Base-by-base conservation (phyloP, 805 yeast genomes). In the Metschnikowia corniflorae region DNA sequence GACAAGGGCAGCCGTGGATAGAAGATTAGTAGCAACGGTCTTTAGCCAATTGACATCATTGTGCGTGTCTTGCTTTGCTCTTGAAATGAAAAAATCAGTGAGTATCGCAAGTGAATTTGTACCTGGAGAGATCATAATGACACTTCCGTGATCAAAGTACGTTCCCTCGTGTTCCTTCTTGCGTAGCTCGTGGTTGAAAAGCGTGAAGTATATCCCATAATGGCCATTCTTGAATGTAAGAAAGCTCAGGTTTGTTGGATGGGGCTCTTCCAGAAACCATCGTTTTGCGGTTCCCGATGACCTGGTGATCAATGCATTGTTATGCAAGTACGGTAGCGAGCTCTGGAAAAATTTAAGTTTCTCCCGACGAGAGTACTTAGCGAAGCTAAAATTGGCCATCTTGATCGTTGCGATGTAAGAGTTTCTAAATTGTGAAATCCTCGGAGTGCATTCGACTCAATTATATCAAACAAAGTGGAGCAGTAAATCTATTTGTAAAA, bases 141-240 rank as follows among this genome's bases (percentile, higher is more conserved):
- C 16, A 14, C 35, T 39, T 9, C 26, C 26, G 13, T 35, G 31
- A 21, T 30, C 37, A 13, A 18, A 36, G 12, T 7, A 28, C 16
- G 30, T 27, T 10, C 27, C 36, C 24, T 36, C 33, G 17, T 37
- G 42, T 31, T 49, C 45, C 33, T 44, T 32, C 44, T 58, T 25
- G 49, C 57, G 36, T 6, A 49, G 43, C 31, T 68, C 72, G 27
- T 58, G 61, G 42, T 60, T 61, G 48, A 59, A 64, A 32, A 68
- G 58, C 6, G 69, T 55, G 39, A 57, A 68, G 43, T 68, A 68
- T 15, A 68, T 48, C 1, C 72, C 73, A 43, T 65, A 68, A 39
- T 68, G 73, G n/a, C 73, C 73, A 16, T 46, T 41, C 34, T 54
- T 58, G 13, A 66, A 61, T 12, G 56, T 47, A 34, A 65, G 51